phyloP scores from a whole-genome alignment of 768 basidiomycete genomes.

The Rhodotorula toruloides region DNA sequence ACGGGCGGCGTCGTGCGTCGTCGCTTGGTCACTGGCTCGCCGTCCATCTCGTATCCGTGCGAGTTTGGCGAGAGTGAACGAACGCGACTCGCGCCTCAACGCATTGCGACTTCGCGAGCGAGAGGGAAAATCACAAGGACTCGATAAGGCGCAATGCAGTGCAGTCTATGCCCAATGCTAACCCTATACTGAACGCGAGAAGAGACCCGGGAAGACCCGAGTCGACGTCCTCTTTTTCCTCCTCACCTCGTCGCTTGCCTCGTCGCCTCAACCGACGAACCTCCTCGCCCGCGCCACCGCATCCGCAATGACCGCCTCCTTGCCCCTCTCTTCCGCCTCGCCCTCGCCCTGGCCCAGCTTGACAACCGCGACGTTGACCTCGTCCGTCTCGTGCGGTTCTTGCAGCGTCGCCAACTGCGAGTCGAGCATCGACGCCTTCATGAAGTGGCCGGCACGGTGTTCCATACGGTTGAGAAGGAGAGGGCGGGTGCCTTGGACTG shows the following conservation, averaged over 20 bases:
- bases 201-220: too few species aligned
- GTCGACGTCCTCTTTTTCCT: not conserved
- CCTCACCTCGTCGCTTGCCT: not conserved
- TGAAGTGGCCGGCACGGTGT: conserved; percentile 67
- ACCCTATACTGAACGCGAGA: too few species aligned
- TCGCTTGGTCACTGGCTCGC: conserved; percentile 24
- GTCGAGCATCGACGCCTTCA: conserved; percentile 75
- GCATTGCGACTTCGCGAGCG: too few species aligned
- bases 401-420: conserved; percentile 70
- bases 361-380: conserved; percentile 31
- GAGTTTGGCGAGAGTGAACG: not conserved
- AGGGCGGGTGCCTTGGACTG: conserved; percentile 57
- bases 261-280: conserved; percentile 6
- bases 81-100: not conserved
- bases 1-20: conserved; percentile 8
- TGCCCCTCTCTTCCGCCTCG: conserved; percentile 22
- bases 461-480: conserved; percentile 61
- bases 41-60: not conserved
- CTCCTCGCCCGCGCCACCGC: conserved; percentile 4
- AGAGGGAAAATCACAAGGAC: too few species aligned
- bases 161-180: too few species aligned
- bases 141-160: too few species aligned
- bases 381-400: conserved; percentile 51
- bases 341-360: conserved; percentile 20
- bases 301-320: conserved; percentile 15